Base-by-base conservation (phyloP, 495 filamentous ascomycete species). In the Aspergillus campestris region DNA sequence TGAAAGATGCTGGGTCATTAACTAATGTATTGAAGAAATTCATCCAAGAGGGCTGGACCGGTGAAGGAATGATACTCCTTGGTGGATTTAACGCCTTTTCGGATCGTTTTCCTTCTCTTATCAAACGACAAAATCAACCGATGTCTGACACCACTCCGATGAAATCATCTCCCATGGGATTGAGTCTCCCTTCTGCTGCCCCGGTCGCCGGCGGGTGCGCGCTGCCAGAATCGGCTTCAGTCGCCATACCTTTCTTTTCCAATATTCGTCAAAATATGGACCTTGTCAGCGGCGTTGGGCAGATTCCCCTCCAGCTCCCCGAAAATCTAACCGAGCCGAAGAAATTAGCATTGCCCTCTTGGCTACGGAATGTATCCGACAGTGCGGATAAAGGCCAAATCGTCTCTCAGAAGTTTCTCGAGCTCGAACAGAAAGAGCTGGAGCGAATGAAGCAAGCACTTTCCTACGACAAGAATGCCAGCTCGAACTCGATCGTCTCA, bases 241-340 rank as follows among this genome's bases (percentile, higher is more conserved):
- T 79, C 2, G 73, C 79, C 10, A 95, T 94, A 55, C 90, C 94
- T 0, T 97, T 98, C 64, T 98, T 97, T 66, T 79, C 79, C 45
- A 96, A 95, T 50, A 97, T 98, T 53, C 78, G 94, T 27, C 92
- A 97, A 63, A 94, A 98, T 50, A 92, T 95, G 80, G 92, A 98
- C 58, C 66, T 98, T 34, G 80, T 95, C 38, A 90, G 86, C 43
- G 92, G 92, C 18, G 92, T 98, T 34, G 92, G 92, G 0, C 90
- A 95, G 57, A 82, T 97, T 54, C 70, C 87, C 30, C 60, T 98
- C 38, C 77, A 82, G 39, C 61, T 84, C 37, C 92, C 92, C 0
- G 53, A 75, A 32, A 64, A 65, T 6, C 60, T 88, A 43, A 73
- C 71, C 3, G 53, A 66, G 12, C 52, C 47, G 9, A 57, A 60